Evolutionary conservation across 2,329 filamentous ascomycete species (phyloP), one percentile per base, ranked within the genome.

Genomic region (Trichoderma brevicompactum): DNA sequence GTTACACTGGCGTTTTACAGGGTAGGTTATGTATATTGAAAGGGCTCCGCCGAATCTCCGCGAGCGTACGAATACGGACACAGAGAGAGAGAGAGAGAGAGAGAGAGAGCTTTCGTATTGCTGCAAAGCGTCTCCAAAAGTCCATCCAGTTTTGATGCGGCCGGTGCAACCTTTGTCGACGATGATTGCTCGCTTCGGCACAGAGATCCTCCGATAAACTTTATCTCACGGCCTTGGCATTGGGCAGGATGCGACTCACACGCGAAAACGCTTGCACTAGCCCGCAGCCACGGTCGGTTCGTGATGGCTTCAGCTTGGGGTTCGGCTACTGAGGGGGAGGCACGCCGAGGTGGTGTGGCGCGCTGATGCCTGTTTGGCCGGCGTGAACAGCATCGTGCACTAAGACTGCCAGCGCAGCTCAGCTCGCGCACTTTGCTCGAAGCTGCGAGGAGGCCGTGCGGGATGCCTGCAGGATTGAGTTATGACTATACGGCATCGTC

Each of bases 201-300:
- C 56, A 60, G 56, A 50, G 56, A 60, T 50, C 17, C 56, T 60
- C 56, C 56, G 56, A 48, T 41, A 49, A 60, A 50, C 56, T 60
- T 17, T 60, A 49, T 60, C 46, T 17, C 46, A 50, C 1, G 5
- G 34, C 13, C 34, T 32, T 60, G 56, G 34, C 38, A 13, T 7
- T 23, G 3, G 5, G 15, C 5, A 41, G 52, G 52, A 54, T 54
- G n/a, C 36, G 50, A 54, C 44, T 46, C 44, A 17, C 23, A 19
- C 44, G 34, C 23, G 6, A 43, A n/a, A n/a, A 40, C 44, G 56
- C 44, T 34, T 60, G 56, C 43, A 46, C 43, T 59, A 59, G 55
- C 44, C 40, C n/a, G 41, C 19, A 56, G 53, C 53, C 53, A 56
- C 38, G n/a, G 53, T 17, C n/a, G 15, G 7, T 61, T 61, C 23